Base-by-base conservation (phyloP, 164 flowering plant species). In the Aristolochia californica region DNA sequence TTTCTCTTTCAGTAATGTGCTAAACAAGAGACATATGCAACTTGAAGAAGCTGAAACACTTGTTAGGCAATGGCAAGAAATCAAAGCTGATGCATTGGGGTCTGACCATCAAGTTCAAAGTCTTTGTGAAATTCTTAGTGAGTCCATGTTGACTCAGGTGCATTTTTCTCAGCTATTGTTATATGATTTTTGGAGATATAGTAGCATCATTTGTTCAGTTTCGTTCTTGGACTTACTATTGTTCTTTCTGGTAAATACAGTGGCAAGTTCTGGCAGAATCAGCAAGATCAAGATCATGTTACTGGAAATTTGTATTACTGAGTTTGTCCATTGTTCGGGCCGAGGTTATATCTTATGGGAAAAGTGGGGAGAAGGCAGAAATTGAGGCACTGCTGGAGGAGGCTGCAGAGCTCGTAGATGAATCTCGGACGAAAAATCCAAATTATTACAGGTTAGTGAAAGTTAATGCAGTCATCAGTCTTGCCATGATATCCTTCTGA, bases 321-420 rank as follows among this genome's bases (percentile, higher is more conserved):
- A 83, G 79, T 50, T 62, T 84, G 66, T 73, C 87, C 38, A 71
- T 93, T 43, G 48, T 83, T 52, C 79, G 76, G 58, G 97, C 99
- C 45, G 94, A 93, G 30, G 76, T 89, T 63, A 45, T 84, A 17
- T 73, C 69, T 26, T 81, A 85, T 69, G 78, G 66, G 20, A 43
- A 23, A 52, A 84, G 78, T 45, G 62, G 61, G 17, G 96, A 83
- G 61, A 73, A 75, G 75, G 93, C 96, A 45, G 94, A 93, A 77
- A 80, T 93, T 47, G 95, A 89, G 70, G 95, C 82, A 62, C 68
- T 80, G 40, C 51, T 93, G 60, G 95, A 89, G 77, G 99, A 93
- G 75, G 97, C 97, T 30, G 99, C 97, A 45, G 99, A 93, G 74
- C 95, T 93, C 65, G 91, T 93, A 54, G 91, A 80, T 73, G 91